Evolutionary conservation across 2,329 filamentous ascomycete genomes (phyloP).

Genomic region (Colletotrichum acutatum): DNA sequence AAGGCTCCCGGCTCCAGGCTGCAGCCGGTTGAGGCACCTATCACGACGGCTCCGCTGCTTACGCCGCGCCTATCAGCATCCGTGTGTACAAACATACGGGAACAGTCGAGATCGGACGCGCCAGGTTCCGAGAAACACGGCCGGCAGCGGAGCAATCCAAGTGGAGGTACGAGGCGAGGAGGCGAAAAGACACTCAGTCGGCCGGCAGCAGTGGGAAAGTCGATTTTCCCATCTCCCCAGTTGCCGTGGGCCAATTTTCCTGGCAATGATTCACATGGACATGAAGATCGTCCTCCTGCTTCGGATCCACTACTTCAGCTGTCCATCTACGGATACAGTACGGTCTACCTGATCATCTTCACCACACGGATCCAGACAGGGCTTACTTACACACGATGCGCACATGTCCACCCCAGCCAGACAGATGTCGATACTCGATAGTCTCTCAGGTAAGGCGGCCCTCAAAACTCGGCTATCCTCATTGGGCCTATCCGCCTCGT

Average conservation of each 20-base stretch:
- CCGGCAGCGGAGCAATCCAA: constrained; percentile 24
- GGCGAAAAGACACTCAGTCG: constrained; percentile 4
- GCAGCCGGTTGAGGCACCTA: constrained; percentile 13
- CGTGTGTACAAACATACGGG: background rate
- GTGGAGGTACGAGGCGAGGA: constrained; percentile 20
- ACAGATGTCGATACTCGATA: constrained; percentile 7
- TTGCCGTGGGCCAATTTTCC: constrained; percentile 9
- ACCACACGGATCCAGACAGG: constrained; percentile 8
- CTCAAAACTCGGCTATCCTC: constrained; percentile 24
- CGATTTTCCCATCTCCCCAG: constrained; percentile 16
- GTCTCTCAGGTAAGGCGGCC: constrained; percentile 20
- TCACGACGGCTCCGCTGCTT: constrained; percentile 19
- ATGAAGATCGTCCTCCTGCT: constrained; percentile 25
- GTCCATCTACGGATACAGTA: background rate
- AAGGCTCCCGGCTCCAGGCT: constrained; percentile 7
- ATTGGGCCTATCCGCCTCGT: constrained; percentile 14
- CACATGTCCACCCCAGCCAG: background rate
- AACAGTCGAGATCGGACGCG: constrained; percentile 18
- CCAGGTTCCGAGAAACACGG: constrained; percentile 15
- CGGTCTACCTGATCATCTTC: background rate
- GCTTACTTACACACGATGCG: background rate
- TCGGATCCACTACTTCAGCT: constrained; percentile 21
- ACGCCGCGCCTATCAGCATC: constrained; percentile 5
- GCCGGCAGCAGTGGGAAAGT: constrained; percentile 22
- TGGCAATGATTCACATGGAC: constrained; percentile 9